A percentile compares a stretch with the other conserved stretches of the same genome.
Conservation (phyloP, 1,139 yeast genomes). For the Geotrichum cucujoidarum region DNA sequence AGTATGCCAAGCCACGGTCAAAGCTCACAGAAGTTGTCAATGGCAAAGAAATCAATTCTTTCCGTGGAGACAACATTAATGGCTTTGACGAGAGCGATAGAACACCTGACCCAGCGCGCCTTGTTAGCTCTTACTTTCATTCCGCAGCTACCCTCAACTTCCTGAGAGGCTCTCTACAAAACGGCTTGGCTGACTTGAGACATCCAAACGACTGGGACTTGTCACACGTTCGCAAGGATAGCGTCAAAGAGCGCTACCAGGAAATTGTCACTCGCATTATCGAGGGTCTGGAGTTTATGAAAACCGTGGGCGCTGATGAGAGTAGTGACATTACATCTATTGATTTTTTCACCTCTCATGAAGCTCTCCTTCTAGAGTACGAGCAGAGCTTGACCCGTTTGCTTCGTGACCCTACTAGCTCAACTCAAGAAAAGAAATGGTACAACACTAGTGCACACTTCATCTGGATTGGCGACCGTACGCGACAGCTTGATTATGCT, state of each 20-base stretch:
- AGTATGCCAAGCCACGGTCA: constrained; percentile 44
- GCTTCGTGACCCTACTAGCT: constrained; percentile 26
- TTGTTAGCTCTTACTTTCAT: constrained; percentile 44
- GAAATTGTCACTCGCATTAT: constrained; percentile 37
- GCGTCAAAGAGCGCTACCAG: constrained; percentile 38
- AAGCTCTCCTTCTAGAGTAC: constrained; percentile 41
- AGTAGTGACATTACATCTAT: constrained; percentile 33
- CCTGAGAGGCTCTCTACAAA: constrained; percentile 36
- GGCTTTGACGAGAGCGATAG: constrained; percentile 40
- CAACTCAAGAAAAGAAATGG: constrained; percentile 30
- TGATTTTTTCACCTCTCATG: constrained; percentile 43
- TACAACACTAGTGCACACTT: constrained; percentile 44
- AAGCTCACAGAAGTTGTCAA: constrained; percentile 41
- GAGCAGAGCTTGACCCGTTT: constrained; percentile 42
- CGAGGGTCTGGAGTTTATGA: constrained; percentile 40
- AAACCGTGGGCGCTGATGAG: constrained; percentile 40
- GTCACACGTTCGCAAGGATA: constrained; percentile 39
- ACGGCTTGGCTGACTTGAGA: constrained; percentile 43
- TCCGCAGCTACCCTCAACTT: constrained; percentile 44
- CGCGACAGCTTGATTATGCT: constrained; percentile 43
- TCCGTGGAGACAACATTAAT: constrained; percentile 44
- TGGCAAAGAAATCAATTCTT: constrained; percentile 41
- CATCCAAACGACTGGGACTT: constrained; percentile 42
- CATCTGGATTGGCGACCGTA: constrained; percentile 45
- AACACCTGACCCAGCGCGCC: constrained; percentile 40